Evolutionary conservation across 1,139 yeast species (phyloP).

Genomic region (Yamadazyma diospyri): DNA sequence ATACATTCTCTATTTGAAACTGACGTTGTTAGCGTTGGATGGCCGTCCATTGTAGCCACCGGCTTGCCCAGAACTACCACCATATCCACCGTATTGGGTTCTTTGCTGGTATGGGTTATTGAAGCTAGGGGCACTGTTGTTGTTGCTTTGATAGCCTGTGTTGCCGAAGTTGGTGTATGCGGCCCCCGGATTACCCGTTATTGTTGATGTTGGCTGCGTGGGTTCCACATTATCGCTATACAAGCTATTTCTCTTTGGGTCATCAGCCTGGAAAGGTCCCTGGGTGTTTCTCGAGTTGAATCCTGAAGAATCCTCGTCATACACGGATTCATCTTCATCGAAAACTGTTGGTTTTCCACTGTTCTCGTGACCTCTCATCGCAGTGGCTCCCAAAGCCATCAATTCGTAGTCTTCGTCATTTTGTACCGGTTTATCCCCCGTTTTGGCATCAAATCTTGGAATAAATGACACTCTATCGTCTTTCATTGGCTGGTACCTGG

Average conservation of each 20-base stretch:
- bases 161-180: constrained; percentile 25
- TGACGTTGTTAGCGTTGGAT: constrained; percentile 17
- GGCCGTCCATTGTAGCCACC: constrained; percentile 9
- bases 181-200: constrained; percentile 40
- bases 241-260: constrained; percentile 31
- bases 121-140: constrained; percentile 13
- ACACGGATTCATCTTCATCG: constrained; percentile 35
- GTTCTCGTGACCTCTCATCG: constrained; percentile 73
- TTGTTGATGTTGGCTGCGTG: constrained; percentile 43
- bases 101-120: constrained; percentile 17
- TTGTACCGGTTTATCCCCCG: constrained; percentile 16
- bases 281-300: constrained; percentile 12
- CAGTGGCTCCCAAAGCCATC: constrained; percentile 85
- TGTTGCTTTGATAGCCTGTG: constrained; percentile 12
- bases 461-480: constrained; percentile 93
- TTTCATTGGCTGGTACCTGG: constrained; percentile 93
- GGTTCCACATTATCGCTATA: constrained; percentile 32
- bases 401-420: constrained; percentile 68
- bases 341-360: constrained; percentile 24
- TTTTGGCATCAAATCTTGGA: constrained; percentile 53
- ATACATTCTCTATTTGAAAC: constrained; percentile 20
- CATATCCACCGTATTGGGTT: constrained; percentile 3
- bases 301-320: constrained; percentile 29
- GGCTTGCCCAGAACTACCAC: constrained; percentile 3
- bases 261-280: constrained; percentile 12